phyloP scores from a whole-genome alignment of 1,139 yeast species.

The Debaryomyces udenii region DNA sequence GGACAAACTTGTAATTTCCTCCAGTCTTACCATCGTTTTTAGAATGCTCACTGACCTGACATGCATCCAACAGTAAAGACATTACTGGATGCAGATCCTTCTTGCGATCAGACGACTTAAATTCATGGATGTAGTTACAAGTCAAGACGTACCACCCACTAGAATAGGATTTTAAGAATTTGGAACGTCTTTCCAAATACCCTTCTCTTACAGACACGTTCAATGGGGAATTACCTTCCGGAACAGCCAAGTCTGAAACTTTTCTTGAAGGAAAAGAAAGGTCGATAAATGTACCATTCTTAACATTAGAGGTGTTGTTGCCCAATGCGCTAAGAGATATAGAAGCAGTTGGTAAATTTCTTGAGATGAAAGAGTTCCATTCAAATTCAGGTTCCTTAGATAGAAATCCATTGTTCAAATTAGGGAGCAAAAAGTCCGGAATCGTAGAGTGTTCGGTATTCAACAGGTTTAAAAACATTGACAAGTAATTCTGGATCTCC shows the following conservation, averaged over 20 bases:
- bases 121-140: slow-evolving; percentile 86
- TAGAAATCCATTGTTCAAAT: slow-evolving; percentile 72
- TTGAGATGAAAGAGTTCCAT: slow-evolving; percentile 82
- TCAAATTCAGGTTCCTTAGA: slow-evolving; percentile 79
- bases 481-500: slow-evolving; percentile 81
- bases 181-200: slow-evolving; percentile 83
- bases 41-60: slow-evolving; percentile 81
- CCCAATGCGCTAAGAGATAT: slow-evolving; percentile 36
- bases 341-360: slow-evolving; percentile 54
- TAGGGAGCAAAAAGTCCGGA: slow-evolving; percentile 65
- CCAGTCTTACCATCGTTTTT: slow-evolving; percentile 65
- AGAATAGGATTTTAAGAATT: slow-evolving; percentile 85
- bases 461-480: slow-evolving; percentile 67
- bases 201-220: slow-evolving; percentile 79
- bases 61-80: slow-evolving; percentile 81
- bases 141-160: slow-evolving; percentile 92
- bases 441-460: slow-evolving; percentile 72
- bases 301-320: slow-evolving; percentile 26
- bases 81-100: slow-evolving; percentile 85
- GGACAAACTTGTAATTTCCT: slow-evolving; percentile 74
- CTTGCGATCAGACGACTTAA: slow-evolving; percentile 79
- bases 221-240: slow-evolving; percentile 70
- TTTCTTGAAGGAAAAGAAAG: slow-evolving; percentile 72
- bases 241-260: slow-evolving; percentile 62
- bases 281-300: slow-evolving; percentile 68